Percentiles rank a stretch among this genome's conserved stretches.
phyloP scores from a whole-genome alignment of 2,329 filamentous ascomycete genomes.

The Blastomyces silverae region DNA sequence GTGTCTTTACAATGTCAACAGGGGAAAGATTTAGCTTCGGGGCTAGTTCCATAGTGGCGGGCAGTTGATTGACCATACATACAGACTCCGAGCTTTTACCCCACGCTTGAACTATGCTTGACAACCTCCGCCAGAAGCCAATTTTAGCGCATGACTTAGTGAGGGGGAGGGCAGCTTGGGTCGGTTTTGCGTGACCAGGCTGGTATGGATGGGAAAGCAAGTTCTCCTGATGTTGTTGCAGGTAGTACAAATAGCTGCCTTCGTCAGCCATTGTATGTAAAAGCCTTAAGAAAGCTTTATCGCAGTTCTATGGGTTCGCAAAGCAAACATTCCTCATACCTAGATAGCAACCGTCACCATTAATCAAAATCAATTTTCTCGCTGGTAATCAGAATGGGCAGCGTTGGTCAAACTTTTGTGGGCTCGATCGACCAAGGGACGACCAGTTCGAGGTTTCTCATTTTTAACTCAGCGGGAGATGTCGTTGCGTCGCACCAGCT shows the following conservation, averaged over 20 bases:
- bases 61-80: background rate
- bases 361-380: no score
- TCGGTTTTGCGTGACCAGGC: background rate
- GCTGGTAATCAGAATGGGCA: slow-evolving; percentile 5
- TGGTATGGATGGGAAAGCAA: background rate
- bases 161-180: background rate
- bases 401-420: slow-evolving; percentile 51
- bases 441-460: slow-evolving; percentile 81
- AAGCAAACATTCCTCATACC: background rate
- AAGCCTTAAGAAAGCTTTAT: background rate
- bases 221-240: background rate
- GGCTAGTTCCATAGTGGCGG: background rate
- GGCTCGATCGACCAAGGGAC: slow-evolving; percentile 89
- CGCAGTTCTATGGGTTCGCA: background rate
- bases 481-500: slow-evolving; percentile 78
- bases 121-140: background rate
- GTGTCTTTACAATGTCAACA: background rate
- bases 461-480: slow-evolving; percentile 73
- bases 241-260: slow-evolving; percentile 6
- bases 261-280: background rate
- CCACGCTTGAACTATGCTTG: background rate
- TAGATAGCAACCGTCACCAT: background rate
- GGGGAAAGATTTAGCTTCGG: background rate
- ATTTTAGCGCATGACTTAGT: background rate
- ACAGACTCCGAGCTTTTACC: background rate